Percentiles rank a stretch among this genome's conserved stretches.
Conservation (phyloP, 1,284 basidiomycete species). For the Schizophyllum commune region DNA sequence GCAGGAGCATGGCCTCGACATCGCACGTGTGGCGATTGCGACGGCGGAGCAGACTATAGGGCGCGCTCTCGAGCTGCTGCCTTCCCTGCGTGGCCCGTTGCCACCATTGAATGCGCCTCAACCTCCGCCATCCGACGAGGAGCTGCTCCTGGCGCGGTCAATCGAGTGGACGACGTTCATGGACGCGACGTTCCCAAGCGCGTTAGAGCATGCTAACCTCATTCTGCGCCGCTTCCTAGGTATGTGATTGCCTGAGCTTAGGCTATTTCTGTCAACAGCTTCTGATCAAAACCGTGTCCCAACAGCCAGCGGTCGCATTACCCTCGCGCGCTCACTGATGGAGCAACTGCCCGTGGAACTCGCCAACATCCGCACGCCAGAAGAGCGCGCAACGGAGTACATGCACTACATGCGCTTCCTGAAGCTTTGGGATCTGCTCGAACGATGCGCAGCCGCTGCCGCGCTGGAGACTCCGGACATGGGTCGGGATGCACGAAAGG, state of each 20-base stretch:
- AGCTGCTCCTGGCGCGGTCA: slow-evolving; percentile 72
- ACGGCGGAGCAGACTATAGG: slow-evolving; percentile 80
- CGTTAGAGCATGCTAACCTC: slow-evolving; percentile 78
- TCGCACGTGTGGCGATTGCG: slow-evolving; percentile 72
- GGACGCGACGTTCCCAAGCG: slow-evolving; percentile 66
- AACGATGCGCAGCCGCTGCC: slow-evolving; percentile 49
- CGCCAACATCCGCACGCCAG: slow-evolving; percentile 46
- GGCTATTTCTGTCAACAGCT: background rate
- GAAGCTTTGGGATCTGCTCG: slow-evolving; percentile 56
- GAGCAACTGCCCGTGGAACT: slow-evolving; percentile 62
- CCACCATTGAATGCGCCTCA: slow-evolving; percentile 51
- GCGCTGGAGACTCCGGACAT: slow-evolving; percentile 43
- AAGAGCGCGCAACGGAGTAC: slow-evolving; percentile 62
- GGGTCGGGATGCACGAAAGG: slow-evolving; percentile 48
- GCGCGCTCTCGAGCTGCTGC: slow-evolving; percentile 59
- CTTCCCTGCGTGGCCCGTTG: slow-evolving; percentile 48
- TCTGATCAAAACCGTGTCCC: slow-evolving; percentile 4
- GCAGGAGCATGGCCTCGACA: slow-evolving; percentile 78
- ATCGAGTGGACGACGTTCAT: slow-evolving; percentile 92
- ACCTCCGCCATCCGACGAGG: slow-evolving; percentile 43
- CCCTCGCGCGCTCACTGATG: slow-evolving; percentile 62
- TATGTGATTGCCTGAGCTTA: slow-evolving; percentile 25
- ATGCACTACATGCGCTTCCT: slow-evolving; percentile 72
- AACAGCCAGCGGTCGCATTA: slow-evolving; percentile 65
- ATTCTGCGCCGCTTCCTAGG: slow-evolving; percentile 85